These are phyloP conservation scores for Dorcoceras hygrometricum DNA, from an alignment of 257 asterid species.

Conservation along the genomic window DNA sequence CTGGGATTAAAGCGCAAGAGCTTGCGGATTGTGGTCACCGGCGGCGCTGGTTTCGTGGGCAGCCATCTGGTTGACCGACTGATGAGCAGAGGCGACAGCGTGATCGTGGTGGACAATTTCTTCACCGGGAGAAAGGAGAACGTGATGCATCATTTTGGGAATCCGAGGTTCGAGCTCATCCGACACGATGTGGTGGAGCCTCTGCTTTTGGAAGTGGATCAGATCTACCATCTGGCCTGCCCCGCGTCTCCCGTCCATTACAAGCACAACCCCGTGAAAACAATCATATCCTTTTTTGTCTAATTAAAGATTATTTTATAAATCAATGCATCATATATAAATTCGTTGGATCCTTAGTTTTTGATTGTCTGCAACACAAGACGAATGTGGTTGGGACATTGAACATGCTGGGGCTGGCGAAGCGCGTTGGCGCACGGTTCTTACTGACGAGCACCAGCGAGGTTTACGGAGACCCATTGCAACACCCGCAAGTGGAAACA, in stretches of 20 bases:
- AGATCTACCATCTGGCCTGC: slow-evolving; percentile 98
- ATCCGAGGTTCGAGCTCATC: slow-evolving; percentile 84
- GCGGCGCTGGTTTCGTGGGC: slow-evolving; percentile 96
- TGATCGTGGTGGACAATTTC: slow-evolving; percentile 90
- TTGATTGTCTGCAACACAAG: slow-evolving; percentile 57
- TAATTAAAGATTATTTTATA: not conserved
- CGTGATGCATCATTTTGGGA: slow-evolving; percentile 81
- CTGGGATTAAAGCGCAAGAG: slow-evolving; percentile 71
- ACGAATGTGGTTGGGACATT: slow-evolving; percentile 96
- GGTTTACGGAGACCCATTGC: slow-evolving; percentile 91
- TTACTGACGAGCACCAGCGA: slow-evolving; percentile 98
- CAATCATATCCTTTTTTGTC: slow-evolving; percentile 87
- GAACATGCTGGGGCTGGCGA: slow-evolving; percentile 99
- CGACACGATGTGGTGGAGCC: slow-evolving; percentile 99
- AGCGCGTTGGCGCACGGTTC: slow-evolving; percentile 95
- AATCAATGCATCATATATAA: not conserved
- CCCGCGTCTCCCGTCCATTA: slow-evolving; percentile 99
- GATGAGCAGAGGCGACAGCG: slow-evolving; percentile 83
- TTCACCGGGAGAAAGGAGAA: slow-evolving; percentile 94
- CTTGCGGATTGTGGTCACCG: slow-evolving; percentile 81
- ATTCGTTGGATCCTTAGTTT: slow-evolving; percentile 33
- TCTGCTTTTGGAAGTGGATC: slow-evolving; percentile 82
- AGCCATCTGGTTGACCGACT: slow-evolving; percentile 91
- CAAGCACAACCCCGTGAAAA: slow-evolving; percentile 94
- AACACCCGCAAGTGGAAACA: slow-evolving; percentile 92